These are phyloP conservation scores for Grigorovia humatica DNA, from an alignment of 805 yeast species.

Conservation along the genomic window DNA sequence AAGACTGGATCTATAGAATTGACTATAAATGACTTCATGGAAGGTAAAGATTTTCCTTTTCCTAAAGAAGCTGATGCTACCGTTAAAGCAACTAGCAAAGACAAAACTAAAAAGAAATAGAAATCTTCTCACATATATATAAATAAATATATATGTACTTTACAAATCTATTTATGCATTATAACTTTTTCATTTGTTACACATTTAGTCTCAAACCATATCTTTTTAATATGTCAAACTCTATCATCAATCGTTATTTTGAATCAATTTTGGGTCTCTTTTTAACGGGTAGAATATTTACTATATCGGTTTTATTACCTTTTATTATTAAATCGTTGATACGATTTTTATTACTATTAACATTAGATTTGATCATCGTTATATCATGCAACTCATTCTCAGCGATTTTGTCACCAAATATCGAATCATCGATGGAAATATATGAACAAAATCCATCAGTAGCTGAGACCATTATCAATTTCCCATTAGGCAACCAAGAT, in stretches of 20 bases:
- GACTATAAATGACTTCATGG: conserved; percentile 62
- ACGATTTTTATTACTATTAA: too few species aligned
- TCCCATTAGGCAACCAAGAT: conserved; percentile 75
- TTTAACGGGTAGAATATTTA: conserved; percentile 17
- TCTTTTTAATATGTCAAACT: neutral
- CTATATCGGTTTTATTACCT: conserved; percentile 4
- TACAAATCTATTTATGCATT: neutral
- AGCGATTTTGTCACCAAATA: conserved; percentile 43
- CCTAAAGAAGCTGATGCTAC: conserved; percentile 32
- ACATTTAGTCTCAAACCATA: neutral
- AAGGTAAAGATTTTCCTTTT: conserved; percentile 47
- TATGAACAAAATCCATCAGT: conserved; percentile 89
- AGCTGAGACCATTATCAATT: conserved; percentile 58
- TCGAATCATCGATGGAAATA: conserved; percentile 40
- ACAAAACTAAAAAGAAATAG: neutral
- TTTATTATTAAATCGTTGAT: neutral
- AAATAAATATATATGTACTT: too few species aligned
- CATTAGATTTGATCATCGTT: neutral
- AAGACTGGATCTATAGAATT: conserved; percentile 70
- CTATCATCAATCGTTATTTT: neutral
- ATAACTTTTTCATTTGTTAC: too few species aligned
- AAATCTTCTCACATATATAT: too few species aligned
- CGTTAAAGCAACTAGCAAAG: neutral
- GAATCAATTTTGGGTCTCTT: conserved; percentile 16
- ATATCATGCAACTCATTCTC: conserved; percentile 2